Conservation (phyloP, 192 early-diverging fungal species). For the Mortierella antarctica region DNA sequence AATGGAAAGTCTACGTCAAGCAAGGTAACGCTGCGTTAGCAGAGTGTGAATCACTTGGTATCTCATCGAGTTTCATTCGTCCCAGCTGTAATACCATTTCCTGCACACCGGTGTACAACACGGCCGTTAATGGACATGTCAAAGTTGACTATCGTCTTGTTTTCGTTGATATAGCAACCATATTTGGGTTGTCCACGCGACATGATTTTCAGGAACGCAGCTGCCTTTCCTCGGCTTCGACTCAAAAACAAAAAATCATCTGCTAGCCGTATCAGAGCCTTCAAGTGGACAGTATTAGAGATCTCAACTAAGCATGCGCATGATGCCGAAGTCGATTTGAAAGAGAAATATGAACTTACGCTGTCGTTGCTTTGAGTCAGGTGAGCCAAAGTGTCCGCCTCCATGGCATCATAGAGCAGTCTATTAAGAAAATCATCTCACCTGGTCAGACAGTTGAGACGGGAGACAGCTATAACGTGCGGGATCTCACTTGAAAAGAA, state of each 20-base stretch:
- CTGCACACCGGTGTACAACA: conserved; percentile 22
- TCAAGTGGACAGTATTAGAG: too few species aligned
- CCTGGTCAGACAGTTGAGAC: too few species aligned
- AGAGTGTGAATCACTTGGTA: background rate
- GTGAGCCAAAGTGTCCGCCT: conserved; percentile 62
- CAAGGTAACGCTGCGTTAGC: background rate
- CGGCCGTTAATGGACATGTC: conserved; percentile 56
- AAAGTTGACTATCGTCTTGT: conserved; percentile 87
- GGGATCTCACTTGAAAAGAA: background rate
- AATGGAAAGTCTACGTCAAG: conserved; percentile 74
- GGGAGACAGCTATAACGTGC: too few species aligned
- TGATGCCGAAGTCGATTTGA: background rate
- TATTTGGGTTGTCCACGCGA: conserved; percentile 70
- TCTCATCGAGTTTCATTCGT: background rate
- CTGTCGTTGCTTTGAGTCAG: conserved; percentile 56
- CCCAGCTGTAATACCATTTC: conserved; percentile 25
- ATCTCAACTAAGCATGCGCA: background rate
- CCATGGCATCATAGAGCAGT: conserved; percentile 84
- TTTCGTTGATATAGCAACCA: conserved; percentile 78
- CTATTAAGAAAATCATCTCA: conserved; percentile 24
- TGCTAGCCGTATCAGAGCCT: conserved; percentile 78
- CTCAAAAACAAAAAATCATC: conserved; percentile 91
- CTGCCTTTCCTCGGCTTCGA: conserved; percentile 57
- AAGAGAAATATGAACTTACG: conserved; percentile 26
- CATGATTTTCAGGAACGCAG: conserved; percentile 68